phyloP scores from a whole-genome alignment of 441 rosid species.

The Gossypium trilobum region DNA sequence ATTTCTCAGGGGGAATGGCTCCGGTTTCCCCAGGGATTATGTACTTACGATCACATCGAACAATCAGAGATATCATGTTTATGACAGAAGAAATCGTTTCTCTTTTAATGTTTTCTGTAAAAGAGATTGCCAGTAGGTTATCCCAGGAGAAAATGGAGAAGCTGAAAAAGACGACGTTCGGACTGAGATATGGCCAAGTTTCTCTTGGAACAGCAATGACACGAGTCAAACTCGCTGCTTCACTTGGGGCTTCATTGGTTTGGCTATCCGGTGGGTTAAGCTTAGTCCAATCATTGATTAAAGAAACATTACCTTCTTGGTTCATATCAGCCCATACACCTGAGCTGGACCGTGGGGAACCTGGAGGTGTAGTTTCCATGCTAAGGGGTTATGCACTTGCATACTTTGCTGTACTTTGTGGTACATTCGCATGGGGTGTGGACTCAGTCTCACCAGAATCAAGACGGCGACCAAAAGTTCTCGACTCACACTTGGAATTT shows the following conservation, averaged over 20 bases:
- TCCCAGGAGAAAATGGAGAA: conserved; percentile 45
- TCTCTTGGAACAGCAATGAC: conserved; percentile 74
- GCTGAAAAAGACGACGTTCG: conserved; percentile 53
- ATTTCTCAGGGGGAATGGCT: conserved; percentile 64
- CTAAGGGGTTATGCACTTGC: conserved; percentile 82
- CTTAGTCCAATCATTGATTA: conserved; percentile 68
- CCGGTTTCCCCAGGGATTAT: conserved; percentile 90
- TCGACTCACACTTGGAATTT: conserved; percentile 65
- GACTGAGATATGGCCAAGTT: conserved; percentile 68
- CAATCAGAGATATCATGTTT: conserved; percentile 66
- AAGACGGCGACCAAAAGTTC: conserved; percentile 50
- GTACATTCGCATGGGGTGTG: conserved; percentile 89
- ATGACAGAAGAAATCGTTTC: conserved; percentile 79
- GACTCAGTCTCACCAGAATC: conserved; percentile 59
- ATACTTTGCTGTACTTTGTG: conserved; percentile 62
- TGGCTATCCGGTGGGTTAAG: conserved; percentile 74
- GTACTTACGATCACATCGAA: conserved; percentile 67
- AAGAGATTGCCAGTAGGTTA: conserved; percentile 53
- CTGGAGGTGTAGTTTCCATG: conserved; percentile 57
- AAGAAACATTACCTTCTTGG: conserved; percentile 90
- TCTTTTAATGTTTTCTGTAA: conserved; percentile 70
- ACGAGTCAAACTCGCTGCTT: conserved; percentile 84
- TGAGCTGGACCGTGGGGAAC: conserved; percentile 46
- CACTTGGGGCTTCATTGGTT: conserved; percentile 85
- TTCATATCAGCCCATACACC: conserved; percentile 59